Evolutionary conservation across 768 basidiomycete species (phyloP).

Genomic region (Tylopilus cervinicoccineus): DNA sequence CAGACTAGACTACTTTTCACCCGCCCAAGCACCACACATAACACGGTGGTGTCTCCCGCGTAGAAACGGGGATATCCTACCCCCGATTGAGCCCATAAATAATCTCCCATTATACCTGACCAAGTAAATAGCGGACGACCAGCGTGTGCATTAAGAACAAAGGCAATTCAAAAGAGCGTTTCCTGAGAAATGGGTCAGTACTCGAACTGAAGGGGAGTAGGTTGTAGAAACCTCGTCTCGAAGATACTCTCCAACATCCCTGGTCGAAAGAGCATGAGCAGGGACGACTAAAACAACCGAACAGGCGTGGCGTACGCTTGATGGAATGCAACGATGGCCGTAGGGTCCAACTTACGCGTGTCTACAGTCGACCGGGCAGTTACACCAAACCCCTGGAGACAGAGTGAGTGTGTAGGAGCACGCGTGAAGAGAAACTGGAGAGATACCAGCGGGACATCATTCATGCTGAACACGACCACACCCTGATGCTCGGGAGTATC

Average conservation of each 20-base stretch:
- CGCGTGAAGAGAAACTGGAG: background rate
- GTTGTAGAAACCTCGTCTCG: slow-evolving; percentile 76
- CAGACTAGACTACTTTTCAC: slow-evolving; percentile 30
- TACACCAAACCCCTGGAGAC: slow-evolving; percentile 87
- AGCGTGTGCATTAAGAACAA: background rate
- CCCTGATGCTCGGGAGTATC: slow-evolving; percentile 99
- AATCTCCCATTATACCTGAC: slow-evolving; percentile 20
- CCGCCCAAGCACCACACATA: slow-evolving; percentile 28
- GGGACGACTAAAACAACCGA: background rate
- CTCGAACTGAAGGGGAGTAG: background rate
- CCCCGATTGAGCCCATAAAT: slow-evolving; percentile 4
- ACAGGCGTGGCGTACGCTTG: slow-evolving; percentile 62
- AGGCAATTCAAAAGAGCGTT: slow-evolving; percentile 60
- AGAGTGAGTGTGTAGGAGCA: slow-evolving; percentile 5
- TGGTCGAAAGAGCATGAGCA: slow-evolving; percentile 29
- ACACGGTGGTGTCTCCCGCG: slow-evolving; percentile 17
- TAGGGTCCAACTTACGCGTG: slow-evolving; percentile 95
- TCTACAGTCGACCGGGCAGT: slow-evolving; percentile 94
- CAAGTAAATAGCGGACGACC: slow-evolving; percentile 9
- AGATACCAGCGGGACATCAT: slow-evolving; percentile 82
- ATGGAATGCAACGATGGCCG: slow-evolving; percentile 96
- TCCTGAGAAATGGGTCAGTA: slow-evolving; percentile 45
- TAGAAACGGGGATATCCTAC: slow-evolving; percentile 3
- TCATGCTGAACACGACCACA: slow-evolving; percentile 96
- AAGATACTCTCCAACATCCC: slow-evolving; percentile 97